These are phyloP conservation scores for Claviceps pusilla DNA, from an alignment of 2,329 filamentous ascomycete genomes.

Conservation along the genomic window DNA sequence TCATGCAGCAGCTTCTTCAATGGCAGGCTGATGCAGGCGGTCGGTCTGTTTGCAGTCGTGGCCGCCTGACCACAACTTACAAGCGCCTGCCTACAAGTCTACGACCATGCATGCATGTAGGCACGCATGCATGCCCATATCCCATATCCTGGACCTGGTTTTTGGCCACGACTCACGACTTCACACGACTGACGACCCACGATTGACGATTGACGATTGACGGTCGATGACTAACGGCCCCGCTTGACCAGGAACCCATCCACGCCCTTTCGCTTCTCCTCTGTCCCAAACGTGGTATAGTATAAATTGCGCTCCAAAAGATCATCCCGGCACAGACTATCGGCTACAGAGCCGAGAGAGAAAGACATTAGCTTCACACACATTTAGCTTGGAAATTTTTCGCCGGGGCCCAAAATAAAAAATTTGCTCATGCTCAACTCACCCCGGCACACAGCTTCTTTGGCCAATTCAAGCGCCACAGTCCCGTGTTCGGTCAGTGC, in stretches of 20 bases:
- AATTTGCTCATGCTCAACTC: background rate
- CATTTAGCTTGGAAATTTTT: background rate
- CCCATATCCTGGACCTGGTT: too few species aligned
- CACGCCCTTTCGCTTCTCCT: constrained; percentile 16
- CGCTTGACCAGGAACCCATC: constrained; percentile 15
- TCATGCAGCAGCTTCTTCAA: constrained; percentile 3
- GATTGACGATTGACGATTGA: background rate
- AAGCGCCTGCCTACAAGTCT: too few species aligned
- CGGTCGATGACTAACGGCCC: background rate
- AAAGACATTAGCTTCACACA: background rate
- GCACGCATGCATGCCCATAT: too few species aligned
- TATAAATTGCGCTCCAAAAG: constrained; percentile 21
- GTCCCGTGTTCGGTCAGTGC: constrained; percentile 11
- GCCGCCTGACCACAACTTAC: background rate
- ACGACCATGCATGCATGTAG: too few species aligned
- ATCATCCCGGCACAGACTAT: constrained; percentile 16
- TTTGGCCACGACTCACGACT: too few species aligned
- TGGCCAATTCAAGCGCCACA: constrained; percentile 14
- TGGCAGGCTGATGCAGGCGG: constrained; percentile 1
- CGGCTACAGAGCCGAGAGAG: constrained; percentile 8
- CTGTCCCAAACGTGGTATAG: constrained; percentile 20
- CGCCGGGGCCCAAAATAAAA: background rate
- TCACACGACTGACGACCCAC: too few species aligned
- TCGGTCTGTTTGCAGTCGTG: background rate
- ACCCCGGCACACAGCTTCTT: constrained; percentile 17